These are phyloP conservation scores for Lichtheimia corymbifera DNA, from an alignment of 371 early-diverging fungal genomes.

Conservation along the genomic window DNA sequence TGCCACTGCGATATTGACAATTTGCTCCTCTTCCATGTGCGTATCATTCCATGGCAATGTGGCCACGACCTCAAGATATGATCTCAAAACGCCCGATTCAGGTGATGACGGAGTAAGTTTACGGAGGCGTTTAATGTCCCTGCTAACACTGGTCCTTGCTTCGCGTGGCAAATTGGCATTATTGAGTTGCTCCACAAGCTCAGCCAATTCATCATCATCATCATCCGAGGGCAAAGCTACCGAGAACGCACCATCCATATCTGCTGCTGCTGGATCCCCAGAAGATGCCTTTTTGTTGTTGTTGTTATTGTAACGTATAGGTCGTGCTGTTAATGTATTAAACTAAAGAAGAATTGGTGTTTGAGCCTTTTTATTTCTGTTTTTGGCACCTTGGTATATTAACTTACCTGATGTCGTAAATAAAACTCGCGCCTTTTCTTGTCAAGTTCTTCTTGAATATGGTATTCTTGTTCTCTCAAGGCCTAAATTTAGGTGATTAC, in stretches of 20 bases:
- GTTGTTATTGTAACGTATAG: background rate
- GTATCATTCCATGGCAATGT: constrained; percentile 73
- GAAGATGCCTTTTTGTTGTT: background rate
- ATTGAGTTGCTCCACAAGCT: constrained; percentile 55
- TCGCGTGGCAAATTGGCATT: constrained; percentile 64
- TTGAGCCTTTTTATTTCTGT: background rate
- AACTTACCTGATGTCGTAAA: constrained; percentile 75
- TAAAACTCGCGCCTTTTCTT: constrained; percentile 80
- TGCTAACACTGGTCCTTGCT: constrained; percentile 59
- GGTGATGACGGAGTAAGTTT: constrained; percentile 72
- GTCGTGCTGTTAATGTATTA: constrained; percentile 4
- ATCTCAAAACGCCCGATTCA: constrained; percentile 78
- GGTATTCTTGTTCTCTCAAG: constrained; percentile 14
- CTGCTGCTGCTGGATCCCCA: background rate
- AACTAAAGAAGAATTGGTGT: constrained; percentile 1
- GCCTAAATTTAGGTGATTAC: constrained; percentile 7
- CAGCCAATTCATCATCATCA: constrained; percentile 68
- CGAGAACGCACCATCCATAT: background rate
- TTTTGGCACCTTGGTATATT: background rate
- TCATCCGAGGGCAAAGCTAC: constrained; percentile 7
- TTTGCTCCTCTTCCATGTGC: constrained; percentile 43
- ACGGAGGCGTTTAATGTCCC: constrained; percentile 74
- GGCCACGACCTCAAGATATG: constrained; percentile 75
- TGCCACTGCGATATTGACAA: constrained; percentile 67
- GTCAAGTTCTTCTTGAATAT: constrained; percentile 32